These are phyloP conservation scores for Penicillium subrubescens DNA, from an alignment of 495 filamentous ascomycete species.

Conservation along the genomic window DNA sequence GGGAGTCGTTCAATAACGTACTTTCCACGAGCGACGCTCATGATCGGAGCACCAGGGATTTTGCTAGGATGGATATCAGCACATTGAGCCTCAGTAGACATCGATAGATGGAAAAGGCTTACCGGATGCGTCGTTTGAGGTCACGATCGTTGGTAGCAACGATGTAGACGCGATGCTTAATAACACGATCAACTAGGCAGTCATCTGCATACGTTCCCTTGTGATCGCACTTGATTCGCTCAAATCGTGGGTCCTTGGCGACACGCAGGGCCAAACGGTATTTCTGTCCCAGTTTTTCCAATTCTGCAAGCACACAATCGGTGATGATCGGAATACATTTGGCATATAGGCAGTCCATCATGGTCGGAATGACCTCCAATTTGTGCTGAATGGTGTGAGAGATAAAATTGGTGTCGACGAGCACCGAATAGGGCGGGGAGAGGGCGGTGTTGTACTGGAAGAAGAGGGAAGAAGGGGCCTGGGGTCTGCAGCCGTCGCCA, in stretches of 20 bases:
- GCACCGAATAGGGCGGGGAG: constrained; percentile 82
- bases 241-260: constrained; percentile 90
- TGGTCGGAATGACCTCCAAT: constrained; percentile 78
- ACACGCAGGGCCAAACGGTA: constrained; percentile 88
- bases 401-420: constrained; percentile 93
- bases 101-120: constrained; percentile 8
- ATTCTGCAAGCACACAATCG: constrained; percentile 63
- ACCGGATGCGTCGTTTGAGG: constrained; percentile 73
- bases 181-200: constrained; percentile 86
- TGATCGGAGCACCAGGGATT: constrained; percentile 54
- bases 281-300: constrained; percentile 89
- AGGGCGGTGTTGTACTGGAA: constrained; percentile 93
- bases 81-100: not conserved
- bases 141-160: constrained; percentile 85
- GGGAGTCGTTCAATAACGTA: constrained; percentile 92
- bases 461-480: constrained; percentile 86
- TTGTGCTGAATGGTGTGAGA: constrained; percentile 89
- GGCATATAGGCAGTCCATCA: constrained; percentile 75
- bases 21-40: constrained; percentile 77
- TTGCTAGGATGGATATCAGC: constrained; percentile 21
- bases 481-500: constrained; percentile 40
- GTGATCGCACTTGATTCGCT: constrained; percentile 82
- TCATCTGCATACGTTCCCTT: constrained; percentile 94
- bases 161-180: constrained; percentile 79
- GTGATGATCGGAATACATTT: constrained; percentile 57